phyloP scores from a whole-genome alignment of 306 rosid species.

The Vigna unguiculata region DNA sequence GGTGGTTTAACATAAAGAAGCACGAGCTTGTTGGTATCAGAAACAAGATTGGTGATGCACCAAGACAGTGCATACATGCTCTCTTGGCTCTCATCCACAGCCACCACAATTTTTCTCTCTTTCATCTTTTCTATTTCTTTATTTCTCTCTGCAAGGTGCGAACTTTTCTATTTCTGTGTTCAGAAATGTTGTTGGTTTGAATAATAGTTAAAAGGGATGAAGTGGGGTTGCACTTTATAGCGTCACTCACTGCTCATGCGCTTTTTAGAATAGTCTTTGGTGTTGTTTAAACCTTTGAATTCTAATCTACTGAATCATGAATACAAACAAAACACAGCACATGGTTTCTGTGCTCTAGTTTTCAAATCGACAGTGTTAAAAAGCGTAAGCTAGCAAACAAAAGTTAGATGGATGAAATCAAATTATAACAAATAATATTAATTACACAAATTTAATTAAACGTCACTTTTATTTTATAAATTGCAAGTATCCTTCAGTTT shows the following conservation, averaged over 20 bases:
- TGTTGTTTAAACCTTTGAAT: not conserved
- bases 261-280: not conserved
- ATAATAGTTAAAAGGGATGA: conserved; percentile 20
- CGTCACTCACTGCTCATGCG: not conserved
- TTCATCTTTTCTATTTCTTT: conserved; percentile 39
- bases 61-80: conserved; percentile 85
- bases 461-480: not conserved
- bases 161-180: not conserved
- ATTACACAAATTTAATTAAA: not conserved
- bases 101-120: conserved; percentile 69
- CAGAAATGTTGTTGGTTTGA: not conserved
- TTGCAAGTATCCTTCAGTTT: not conserved
- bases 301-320: not conserved
- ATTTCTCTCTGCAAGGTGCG: not conserved
- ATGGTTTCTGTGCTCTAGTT: not conserved
- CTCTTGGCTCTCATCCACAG: conserved; percentile 86
- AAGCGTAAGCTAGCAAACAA: not conserved
- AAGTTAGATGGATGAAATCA: not conserved
- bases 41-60: conserved; percentile 69
- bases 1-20: conserved; percentile 83
- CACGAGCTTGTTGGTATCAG: conserved; percentile 57
- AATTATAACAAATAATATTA: not conserved
- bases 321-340: not conserved
- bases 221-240: conserved; percentile 29
- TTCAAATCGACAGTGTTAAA: not conserved